These are phyloP conservation scores for Pythium plurisporium DNA, from an alignment of 352 stramenopile species.

Conservation along the genomic window DNA sequence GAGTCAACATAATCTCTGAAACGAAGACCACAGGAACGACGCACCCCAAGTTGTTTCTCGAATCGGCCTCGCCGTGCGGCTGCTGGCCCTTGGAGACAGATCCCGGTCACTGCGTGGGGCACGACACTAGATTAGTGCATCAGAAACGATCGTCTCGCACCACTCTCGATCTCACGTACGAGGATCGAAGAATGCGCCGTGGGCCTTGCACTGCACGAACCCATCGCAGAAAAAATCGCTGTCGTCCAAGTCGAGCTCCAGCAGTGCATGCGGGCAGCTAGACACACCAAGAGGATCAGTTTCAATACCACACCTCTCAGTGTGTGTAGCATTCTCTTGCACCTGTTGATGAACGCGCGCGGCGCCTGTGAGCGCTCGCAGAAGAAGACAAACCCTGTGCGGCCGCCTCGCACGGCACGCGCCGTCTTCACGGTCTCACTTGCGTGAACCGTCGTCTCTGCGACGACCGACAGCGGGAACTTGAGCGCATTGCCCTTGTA, in stretches of 20 bases:
- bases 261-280: constrained; percentile 60
- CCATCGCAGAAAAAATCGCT: constrained; percentile 77
- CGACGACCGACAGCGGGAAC: constrained; percentile 31
- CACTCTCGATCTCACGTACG: too few species aligned
- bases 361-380: constrained; percentile 36
- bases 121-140: too few species aligned
- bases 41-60: constrained; percentile 15
- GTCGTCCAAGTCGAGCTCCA: constrained; percentile 78
- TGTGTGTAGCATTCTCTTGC: neutral
- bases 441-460: constrained; percentile 5
- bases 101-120: constrained; percentile 39
- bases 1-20: too few species aligned
- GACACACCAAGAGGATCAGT: too few species aligned
- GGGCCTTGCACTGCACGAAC: constrained; percentile 78
- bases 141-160: too few species aligned
- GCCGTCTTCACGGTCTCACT: neutral
- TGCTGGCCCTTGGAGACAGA: constrained; percentile 56
- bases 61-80: constrained; percentile 21
- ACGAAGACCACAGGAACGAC: neutral
- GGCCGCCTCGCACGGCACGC: constrained; percentile 24
- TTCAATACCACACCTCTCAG: neutral
- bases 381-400: constrained; percentile 66
- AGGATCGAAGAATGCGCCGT: constrained; percentile 79
- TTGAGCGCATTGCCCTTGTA: constrained; percentile 50
- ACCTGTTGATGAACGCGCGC: constrained; percentile 53